phyloP scores from a whole-genome alignment of 2,329 filamentous ascomycete genomes.

The Keithomyces neogunnii region DNA sequence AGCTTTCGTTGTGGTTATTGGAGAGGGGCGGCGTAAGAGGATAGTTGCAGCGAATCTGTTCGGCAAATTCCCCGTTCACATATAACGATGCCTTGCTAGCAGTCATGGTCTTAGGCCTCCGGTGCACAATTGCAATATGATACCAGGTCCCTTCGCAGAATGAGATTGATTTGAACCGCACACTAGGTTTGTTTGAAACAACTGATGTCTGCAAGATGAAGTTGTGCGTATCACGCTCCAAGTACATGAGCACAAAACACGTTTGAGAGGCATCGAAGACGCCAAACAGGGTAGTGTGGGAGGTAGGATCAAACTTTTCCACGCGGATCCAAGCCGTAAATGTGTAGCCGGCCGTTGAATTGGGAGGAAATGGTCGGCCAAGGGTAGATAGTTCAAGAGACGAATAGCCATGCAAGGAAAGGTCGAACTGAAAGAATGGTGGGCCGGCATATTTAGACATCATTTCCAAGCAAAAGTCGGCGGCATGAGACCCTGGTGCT shows the following conservation, averaged over 20 bases:
- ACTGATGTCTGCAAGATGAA: constrained; percentile 96
- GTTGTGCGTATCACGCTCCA: constrained; percentile 88
- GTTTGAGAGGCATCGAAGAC: constrained; percentile 87
- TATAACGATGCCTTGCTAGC: constrained; percentile 80
- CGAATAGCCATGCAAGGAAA: constrained; percentile 78
- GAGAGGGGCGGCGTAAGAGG: constrained; percentile 64
- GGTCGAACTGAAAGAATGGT: constrained; percentile 86
- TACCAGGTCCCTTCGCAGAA: constrained; percentile 83
- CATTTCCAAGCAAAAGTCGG: constrained; percentile 65
- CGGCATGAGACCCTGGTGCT: constrained; percentile 40
- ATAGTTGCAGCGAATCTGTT: constrained; percentile 85
- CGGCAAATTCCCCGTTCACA: constrained; percentile 86
- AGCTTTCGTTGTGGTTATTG: constrained; percentile 56
- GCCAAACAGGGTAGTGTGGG: constrained; percentile 92
- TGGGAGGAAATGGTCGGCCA: constrained; percentile 75
- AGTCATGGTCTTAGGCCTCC: constrained; percentile 63
- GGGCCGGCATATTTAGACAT: constrained; percentile 68
- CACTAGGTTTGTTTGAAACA: constrained; percentile 74
- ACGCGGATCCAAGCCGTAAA: constrained; percentile 84
- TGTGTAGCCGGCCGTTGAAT: constrained; percentile 74
- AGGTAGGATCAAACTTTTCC: constrained; percentile 73
- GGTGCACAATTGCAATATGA: constrained; percentile 83
- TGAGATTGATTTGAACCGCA: constrained; percentile 77
- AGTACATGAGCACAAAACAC: constrained; percentile 87
- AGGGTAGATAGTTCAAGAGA: constrained; percentile 87